Evolutionary conservation across 1,284 basidiomycete species (phyloP).

Genomic region (Gomphus sp.): DNA sequence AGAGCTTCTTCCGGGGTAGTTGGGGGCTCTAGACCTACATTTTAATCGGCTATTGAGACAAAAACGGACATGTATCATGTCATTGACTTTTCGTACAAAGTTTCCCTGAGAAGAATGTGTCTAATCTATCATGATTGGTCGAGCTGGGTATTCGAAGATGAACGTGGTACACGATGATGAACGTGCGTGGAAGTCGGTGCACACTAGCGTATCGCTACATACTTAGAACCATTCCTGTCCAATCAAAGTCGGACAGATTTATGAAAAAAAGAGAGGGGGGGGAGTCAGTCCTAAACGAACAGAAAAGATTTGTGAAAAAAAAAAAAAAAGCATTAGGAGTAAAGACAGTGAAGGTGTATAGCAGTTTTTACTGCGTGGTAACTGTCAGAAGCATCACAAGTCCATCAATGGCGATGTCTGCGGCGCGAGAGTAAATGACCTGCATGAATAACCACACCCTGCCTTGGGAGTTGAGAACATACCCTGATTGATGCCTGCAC

Average conservation of each 20-base stretch:
- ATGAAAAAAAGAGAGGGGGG: too few relatives aligned
- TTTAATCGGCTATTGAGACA: too few relatives aligned
- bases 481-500: slow-evolving; percentile 25
- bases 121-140: too few relatives aligned
- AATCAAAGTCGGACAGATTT: too few relatives aligned
- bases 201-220: neutral
- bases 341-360: neutral
- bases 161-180: neutral
- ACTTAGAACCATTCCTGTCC: too few relatives aligned
- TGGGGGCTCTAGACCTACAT: too few relatives aligned
- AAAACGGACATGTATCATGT: too few relatives aligned
- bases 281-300: too few relatives aligned
- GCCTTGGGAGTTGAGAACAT: slow-evolving; percentile 3
- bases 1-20: too few relatives aligned
- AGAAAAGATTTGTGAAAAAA: neutral
- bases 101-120: too few relatives aligned
- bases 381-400: slow-evolving; percentile 37
- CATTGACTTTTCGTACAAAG: too few relatives aligned
- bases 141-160: neutral
- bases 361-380: slow-evolving; percentile 22
- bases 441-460: neutral
- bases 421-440: neutral
- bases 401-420: slow-evolving; percentile 39
- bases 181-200: neutral
- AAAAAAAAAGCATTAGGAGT: neutral